Evolutionary conservation across 768 basidiomycete genomes (phyloP), one percentile per base, ranked within the genome.

Genomic region (Imleria badia): DNA sequence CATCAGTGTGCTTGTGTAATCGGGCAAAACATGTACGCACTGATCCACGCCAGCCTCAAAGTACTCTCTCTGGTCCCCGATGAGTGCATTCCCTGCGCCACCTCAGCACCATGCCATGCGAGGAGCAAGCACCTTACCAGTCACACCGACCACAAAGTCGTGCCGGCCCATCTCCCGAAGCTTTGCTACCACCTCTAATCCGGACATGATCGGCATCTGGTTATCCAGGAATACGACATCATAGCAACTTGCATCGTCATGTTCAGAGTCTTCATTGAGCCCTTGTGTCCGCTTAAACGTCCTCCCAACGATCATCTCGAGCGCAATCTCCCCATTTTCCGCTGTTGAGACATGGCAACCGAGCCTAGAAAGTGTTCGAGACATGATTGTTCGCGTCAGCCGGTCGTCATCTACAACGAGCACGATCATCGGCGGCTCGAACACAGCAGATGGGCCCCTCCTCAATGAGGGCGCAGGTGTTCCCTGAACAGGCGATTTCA

Each of bases 321-420:
- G 72, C 20, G 90, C 91, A 34, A 85, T 68, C 64, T 87, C 81
- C 7, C 93, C 93, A 63, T 95, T 92, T 73, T 94, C 89, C 12
- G 93, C 92, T 17, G 83, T 84, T 14, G 81, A 75, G n/a, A 94
- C 91, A 30, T 70, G 69, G 68, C 91, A 93, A 1, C 92, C 91
- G 2, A 94, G 75, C 34, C 91, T 78, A n/a, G 81, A 80, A 40
- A 94, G 75, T 69, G 91, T 81, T 22, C 91, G 79, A 55, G 78
- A 80, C 92, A 94, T 93, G 55, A 94, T 73, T 47, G 80, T 84
- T 47, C 92, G 81, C 48, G 93, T 94, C 50, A 94, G 69, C 12
- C 78, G 71, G 68, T 95, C 93, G 63, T 94, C 90, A 61, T 93
- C 91, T 0, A 93, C 91, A 4, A 93, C 89, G 19, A 92, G 76